A percentile compares a stretch with the other conserved stretches of the same genome.
Conservation (phyloP, 345 rosid species). For the Conringia planisiliqua region DNA sequence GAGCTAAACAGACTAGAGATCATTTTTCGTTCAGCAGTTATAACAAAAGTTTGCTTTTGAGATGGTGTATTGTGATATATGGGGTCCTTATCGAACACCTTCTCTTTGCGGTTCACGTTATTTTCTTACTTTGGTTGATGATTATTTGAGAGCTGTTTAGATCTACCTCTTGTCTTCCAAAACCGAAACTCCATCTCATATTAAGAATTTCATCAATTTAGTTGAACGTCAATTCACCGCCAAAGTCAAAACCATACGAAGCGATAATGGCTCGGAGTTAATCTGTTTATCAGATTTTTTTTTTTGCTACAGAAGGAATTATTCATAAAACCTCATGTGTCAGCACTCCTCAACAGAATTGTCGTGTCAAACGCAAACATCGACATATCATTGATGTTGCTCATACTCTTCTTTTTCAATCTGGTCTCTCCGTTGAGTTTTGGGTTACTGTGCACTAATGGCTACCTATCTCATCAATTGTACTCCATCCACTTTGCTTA, state of each 20-base stretch:
- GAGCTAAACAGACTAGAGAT: too few relatives aligned
- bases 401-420: background rate
- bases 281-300: background rate
- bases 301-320: background rate
- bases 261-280: background rate
- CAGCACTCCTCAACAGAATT: background rate
- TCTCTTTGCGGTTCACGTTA: too few relatives aligned
- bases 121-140: background rate
- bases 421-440: background rate
- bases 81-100: too few relatives aligned
- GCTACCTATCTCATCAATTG: background rate
- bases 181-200: too few relatives aligned
- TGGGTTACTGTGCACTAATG: background rate
- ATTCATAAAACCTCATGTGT: background rate
- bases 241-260: background rate
- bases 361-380: background rate
- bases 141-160: too few relatives aligned
- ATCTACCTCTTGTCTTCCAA: too few relatives aligned
- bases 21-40: too few relatives aligned
- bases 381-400: background rate
- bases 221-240: too few relatives aligned
- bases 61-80: too few relatives aligned
- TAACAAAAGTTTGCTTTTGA: too few relatives aligned
- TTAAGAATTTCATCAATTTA: too few relatives aligned
- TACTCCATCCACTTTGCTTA: rapidly evolving